Conservation (phyloP, 768 basidiomycete species). For the Cystofilobasidium ferigula region DNA sequence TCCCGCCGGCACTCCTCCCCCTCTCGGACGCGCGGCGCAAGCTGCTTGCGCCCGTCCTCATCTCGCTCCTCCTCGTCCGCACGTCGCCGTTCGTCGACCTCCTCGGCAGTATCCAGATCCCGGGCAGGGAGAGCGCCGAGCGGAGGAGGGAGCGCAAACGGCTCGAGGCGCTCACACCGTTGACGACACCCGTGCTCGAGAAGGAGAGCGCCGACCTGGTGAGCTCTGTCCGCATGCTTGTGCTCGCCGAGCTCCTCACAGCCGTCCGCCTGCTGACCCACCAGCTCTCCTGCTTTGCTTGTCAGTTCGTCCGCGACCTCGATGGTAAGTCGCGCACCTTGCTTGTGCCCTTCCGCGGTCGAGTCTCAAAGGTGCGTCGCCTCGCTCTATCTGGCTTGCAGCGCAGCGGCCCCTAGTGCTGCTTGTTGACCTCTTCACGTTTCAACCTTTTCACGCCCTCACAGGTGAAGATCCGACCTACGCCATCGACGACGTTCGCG, state of each 20-base stretch:
- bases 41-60: neutral
- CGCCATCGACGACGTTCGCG: conserved; percentile 45
- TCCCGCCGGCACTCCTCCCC: neutral
- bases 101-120: conserved; percentile 2
- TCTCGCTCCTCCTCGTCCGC: conserved; percentile 8
- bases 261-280: neutral
- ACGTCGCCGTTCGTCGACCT: neutral
- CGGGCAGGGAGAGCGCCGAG: conserved; percentile 25
- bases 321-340: conserved; percentile 51
- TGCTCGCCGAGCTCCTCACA: neutral
- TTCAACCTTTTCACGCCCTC: neutral
- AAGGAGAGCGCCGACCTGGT: conserved; percentile 38
- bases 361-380: conserved; percentile 50
- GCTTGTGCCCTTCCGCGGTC: conserved; percentile 56
- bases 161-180: conserved; percentile 41
- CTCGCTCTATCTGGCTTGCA: neutral
- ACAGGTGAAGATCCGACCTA: conserved; percentile 46
- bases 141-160: conserved; percentile 30
- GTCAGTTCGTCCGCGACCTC: conserved; percentile 49
- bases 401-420: neutral
- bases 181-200: conserved; percentile 32
- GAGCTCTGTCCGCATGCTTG: conserved; percentile 7
- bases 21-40: neutral
- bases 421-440: neutral
- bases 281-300: neutral